Conservation (phyloP, 2,329 filamentous ascomycete genomes). For the Ceratocystis destructans region DNA sequence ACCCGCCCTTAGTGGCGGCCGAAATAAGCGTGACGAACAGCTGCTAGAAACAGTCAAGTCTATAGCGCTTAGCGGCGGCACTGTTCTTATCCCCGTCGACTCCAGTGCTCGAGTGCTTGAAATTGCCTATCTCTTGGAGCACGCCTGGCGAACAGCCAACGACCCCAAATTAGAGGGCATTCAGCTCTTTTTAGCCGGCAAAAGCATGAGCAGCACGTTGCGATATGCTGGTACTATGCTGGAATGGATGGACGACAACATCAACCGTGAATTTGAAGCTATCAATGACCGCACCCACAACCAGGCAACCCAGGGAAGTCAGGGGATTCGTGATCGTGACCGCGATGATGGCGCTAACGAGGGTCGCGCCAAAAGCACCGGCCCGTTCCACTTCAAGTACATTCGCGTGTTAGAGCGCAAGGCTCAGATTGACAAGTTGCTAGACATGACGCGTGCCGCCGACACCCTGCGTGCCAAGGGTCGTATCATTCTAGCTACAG, state of each 20-base stretch:
- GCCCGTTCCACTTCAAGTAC: conserved; percentile 83
- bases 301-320: conserved; percentile 29
- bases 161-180: conserved; percentile 39
- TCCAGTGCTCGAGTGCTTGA: conserved; percentile 91
- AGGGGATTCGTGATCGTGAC: conserved; percentile 30
- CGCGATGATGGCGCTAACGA: conserved; percentile 13
- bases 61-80: conserved; percentile 69
- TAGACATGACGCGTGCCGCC: conserved; percentile 34
- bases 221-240: conserved; percentile 88
- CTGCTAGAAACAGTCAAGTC: conserved; percentile 69
- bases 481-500: conserved; percentile 79
- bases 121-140: conserved; percentile 80
- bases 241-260: conserved; percentile 97
- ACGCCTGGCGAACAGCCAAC: conserved; percentile 66
- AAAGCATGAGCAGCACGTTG: conserved; percentile 77
- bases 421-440: conserved; percentile 61
- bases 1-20: conserved; percentile 54
- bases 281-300: conserved; percentile 40
- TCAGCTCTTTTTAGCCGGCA: conserved; percentile 69
- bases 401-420: conserved; percentile 71
- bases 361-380: conserved; percentile 36
- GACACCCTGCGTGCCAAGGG: conserved; percentile 30
- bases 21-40: conserved; percentile 71
- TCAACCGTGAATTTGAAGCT: conserved; percentile 75
- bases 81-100: conserved; percentile 84